phyloP scores from a whole-genome alignment of 2,329 filamentous ascomycete species.

The Xylariaceae sp. region DNA sequence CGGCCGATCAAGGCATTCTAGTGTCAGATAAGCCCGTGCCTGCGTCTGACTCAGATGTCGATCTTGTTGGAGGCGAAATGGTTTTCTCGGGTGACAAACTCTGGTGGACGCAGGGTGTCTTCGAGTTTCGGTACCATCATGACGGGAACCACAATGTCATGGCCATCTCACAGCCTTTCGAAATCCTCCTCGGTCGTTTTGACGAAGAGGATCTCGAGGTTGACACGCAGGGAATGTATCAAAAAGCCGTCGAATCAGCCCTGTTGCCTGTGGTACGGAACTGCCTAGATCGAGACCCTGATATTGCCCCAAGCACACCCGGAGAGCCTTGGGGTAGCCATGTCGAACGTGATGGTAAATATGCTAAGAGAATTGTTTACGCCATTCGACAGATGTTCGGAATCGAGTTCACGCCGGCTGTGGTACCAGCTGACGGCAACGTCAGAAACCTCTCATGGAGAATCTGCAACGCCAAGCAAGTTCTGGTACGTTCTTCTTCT shows the following conservation, averaged over 20 bases:
- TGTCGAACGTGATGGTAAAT: constrained; percentile 84
- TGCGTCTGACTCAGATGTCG: constrained; percentile 46
- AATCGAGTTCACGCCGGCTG: constrained; percentile 88
- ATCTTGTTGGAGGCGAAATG: constrained; percentile 74
- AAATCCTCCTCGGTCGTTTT: constrained; percentile 78
- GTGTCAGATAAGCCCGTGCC: constrained; percentile 59
- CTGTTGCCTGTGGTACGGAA: constrained; percentile 82
- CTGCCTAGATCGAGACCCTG: constrained; percentile 86
- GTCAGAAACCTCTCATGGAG: constrained; percentile 90
- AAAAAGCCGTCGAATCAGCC: constrained; percentile 67
- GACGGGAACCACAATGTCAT: constrained; percentile 89
- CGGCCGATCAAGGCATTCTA: constrained; percentile 73
- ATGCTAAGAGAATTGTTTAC: constrained; percentile 84
- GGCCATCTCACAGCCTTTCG: constrained; percentile 89
- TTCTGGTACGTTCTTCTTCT: constrained; percentile 61
- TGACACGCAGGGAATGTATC: constrained; percentile 56
- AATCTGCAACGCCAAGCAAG: constrained; percentile 92
- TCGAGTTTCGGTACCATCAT: constrained; percentile 97
- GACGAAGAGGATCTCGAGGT: constrained; percentile 67
- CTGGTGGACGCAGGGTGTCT: constrained; percentile 95
- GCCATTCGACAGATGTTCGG: constrained; percentile 96
- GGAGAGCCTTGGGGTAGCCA: constrained; percentile 82
- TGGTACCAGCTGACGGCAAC: constrained; percentile 87
- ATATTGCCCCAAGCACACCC: constrained; percentile 76
- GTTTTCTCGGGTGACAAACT: constrained; percentile 88